phyloP scores from a whole-genome alignment of 768 basidiomycete species.

The Lactarius indigo region DNA sequence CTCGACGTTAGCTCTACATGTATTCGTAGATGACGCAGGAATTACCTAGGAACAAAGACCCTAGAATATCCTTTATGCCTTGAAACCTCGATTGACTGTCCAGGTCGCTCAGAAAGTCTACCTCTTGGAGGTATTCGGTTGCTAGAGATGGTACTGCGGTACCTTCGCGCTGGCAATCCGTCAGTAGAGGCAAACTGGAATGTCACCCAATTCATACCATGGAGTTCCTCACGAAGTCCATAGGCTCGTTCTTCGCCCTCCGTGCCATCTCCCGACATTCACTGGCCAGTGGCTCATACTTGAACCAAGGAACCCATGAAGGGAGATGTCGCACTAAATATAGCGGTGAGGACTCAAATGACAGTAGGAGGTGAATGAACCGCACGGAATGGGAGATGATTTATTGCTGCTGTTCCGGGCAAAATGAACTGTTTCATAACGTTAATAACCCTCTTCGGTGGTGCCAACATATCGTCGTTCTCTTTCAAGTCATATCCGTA shows the following conservation, averaged over 20 bases:
- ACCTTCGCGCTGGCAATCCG: neutral
- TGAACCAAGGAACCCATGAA: constrained; percentile 1
- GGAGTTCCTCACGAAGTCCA: neutral
- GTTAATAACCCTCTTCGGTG: neutral
- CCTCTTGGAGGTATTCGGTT: neutral
- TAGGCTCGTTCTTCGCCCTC: neutral
- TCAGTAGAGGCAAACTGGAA: neutral
- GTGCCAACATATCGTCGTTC: neutral
- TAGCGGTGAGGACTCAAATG: neutral
- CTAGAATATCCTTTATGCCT: too few species aligned
- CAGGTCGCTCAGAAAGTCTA: neutral
- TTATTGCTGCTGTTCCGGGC: constrained; percentile 4
- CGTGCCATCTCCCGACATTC: neutral
- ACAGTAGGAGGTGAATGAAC: too few species aligned
- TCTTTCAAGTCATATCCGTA: constrained; percentile 11
- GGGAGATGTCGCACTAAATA: constrained; percentile 1
- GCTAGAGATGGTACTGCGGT: neutral
- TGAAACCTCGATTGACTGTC: neutral
- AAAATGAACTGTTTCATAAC: neutral
- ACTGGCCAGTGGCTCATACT: constrained; percentile 1
- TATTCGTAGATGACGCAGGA: too few species aligned
- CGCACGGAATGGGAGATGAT: constrained; percentile 17
- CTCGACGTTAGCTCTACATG: too few species aligned
- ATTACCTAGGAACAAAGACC: too few species aligned
- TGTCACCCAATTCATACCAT: neutral